Base-by-base conservation (phyloP, 73 alveolate genomes). In the Tetrahymena borealis region DNA sequence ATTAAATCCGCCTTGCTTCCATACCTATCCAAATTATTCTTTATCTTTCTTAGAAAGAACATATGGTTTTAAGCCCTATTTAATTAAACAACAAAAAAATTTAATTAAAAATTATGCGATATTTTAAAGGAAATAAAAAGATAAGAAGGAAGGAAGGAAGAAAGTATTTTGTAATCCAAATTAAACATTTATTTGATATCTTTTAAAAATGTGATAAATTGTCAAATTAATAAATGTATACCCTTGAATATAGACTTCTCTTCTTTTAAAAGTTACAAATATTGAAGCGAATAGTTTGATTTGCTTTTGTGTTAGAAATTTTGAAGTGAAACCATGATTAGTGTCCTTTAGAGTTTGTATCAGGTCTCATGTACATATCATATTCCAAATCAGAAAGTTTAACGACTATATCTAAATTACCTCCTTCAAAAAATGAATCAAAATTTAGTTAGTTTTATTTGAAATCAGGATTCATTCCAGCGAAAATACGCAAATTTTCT, bases 281-380 rank as follows among this genome's bases (percentile, higher is more conserved):
- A 43, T 96, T 96, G 90, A 98, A 95, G 79, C 91, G 93, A 91
- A 96, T 94, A 3, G 78, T 95, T 92, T 94, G 90, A 42, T 95
- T 95, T 18, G 39, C 35, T 40, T 90, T 15, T 1, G 95, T 96
- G 93, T 97, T 96, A 39, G 96, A 91, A 42, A 98, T 97, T 91
- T 97, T 94, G 79, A 97, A 98, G 95, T 97, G 97, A 95, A 98
- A 98, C 99, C 99, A 98, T 90, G 96, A 97, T 18, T 98, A 91
- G 93, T 98, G 98, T 3, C 99, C 99, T 39, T 96, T 96, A 33
- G 99, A 96, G 95, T 98, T 98, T 20, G 99, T 96, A 41, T 97
- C 99, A 0, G 94, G 95, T 77, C 95, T 92, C 97, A 97, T 96
- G 36, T 91, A 95, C 35, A 97, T 85, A 94, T 95, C 93, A 91